phyloP scores from a whole-genome alignment of 2,329 filamentous ascomycete species.

The Microcyclospora tardicrescens region DNA sequence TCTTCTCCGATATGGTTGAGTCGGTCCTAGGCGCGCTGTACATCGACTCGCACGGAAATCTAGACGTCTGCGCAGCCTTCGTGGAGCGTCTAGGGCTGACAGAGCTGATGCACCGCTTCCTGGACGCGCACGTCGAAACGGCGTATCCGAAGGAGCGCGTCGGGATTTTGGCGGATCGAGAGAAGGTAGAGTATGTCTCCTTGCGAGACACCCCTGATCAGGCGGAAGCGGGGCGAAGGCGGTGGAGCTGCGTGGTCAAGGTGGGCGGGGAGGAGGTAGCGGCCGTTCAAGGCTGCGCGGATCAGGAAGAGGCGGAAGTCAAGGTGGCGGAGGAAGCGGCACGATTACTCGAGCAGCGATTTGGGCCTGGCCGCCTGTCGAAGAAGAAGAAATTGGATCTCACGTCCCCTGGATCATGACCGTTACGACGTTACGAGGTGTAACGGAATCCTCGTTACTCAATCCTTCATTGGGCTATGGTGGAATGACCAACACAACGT shows the following conservation, averaged over 20 bases:
- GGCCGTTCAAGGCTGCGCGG: neutral
- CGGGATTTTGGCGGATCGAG: constrained; percentile 41
- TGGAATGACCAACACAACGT: no score
- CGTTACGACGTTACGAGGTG: no score
- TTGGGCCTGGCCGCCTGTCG: no score
- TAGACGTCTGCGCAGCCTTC: constrained; percentile 47
- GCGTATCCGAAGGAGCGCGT: constrained; percentile 55
- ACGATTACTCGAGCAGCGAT: no score
- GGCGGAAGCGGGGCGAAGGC: constrained; percentile 4
- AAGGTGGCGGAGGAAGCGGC: constrained; percentile 3
- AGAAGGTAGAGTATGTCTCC: constrained; percentile 48
- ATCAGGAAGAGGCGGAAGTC: constrained; percentile 4
- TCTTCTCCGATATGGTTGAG: constrained; percentile 75
- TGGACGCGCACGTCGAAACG: constrained; percentile 43
- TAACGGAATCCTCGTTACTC: no score
- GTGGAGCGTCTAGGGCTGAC: constrained; percentile 54
- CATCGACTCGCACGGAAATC: constrained; percentile 56
- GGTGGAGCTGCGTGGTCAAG: constrained; percentile 18
- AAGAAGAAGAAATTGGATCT: no score
- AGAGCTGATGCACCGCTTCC: no score
- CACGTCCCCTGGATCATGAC: no score
- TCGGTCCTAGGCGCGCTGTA: constrained; percentile 69
- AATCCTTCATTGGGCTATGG: no score
- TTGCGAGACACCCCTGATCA: constrained; percentile 3
- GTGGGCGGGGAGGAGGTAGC: constrained; percentile 3